Evolutionary conservation across 2,329 filamentous ascomycete genomes (phyloP).

Genomic region (Neobulgaria alba): DNA sequence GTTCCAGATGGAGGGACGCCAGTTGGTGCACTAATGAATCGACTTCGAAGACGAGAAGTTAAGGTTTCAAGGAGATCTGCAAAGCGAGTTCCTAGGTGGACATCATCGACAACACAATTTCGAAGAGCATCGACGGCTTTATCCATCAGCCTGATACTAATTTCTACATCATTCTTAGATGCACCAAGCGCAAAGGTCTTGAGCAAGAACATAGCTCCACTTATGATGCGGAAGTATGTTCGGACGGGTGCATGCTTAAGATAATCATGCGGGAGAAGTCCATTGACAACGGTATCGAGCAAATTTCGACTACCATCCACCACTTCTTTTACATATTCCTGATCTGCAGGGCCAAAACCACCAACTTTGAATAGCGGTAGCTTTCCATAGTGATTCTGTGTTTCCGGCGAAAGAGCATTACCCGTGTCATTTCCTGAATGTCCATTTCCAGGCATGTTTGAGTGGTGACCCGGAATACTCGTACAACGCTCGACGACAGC

Average conservation of each 20-base stretch:
- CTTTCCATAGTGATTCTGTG: constrained; percentile 56
- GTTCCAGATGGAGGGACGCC: constrained; percentile 31
- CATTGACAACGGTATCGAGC: constrained; percentile 68
- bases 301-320: constrained; percentile 70
- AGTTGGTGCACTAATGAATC: constrained; percentile 60
- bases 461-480: constrained; percentile 52
- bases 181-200: constrained; percentile 79
- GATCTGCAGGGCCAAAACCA: constrained; percentile 56
- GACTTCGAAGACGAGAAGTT: constrained; percentile 62
- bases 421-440: constrained; percentile 30
- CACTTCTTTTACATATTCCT: constrained; percentile 67
- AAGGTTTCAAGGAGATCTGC: constrained; percentile 74
- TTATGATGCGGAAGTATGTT: constrained; percentile 81
- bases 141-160: constrained; percentile 68
- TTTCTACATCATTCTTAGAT: constrained; percentile 66
- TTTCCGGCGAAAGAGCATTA: constrained; percentile 48
- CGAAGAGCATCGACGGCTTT: constrained; percentile 64
- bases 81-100: constrained; percentile 77
- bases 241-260: constrained; percentile 76
- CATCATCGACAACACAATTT: constrained; percentile 74
- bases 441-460: constrained; percentile 28
- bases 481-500: constrained; percentile 91
- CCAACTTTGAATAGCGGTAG: constrained; percentile 55
- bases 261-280: constrained; percentile 63
- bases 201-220: constrained; percentile 74